Percentiles rank a stretch among this genome's conserved stretches.
phyloP scores from a whole-genome alignment of 495 filamentous ascomycete genomes.

The Aspergillus nidulans region DNA sequence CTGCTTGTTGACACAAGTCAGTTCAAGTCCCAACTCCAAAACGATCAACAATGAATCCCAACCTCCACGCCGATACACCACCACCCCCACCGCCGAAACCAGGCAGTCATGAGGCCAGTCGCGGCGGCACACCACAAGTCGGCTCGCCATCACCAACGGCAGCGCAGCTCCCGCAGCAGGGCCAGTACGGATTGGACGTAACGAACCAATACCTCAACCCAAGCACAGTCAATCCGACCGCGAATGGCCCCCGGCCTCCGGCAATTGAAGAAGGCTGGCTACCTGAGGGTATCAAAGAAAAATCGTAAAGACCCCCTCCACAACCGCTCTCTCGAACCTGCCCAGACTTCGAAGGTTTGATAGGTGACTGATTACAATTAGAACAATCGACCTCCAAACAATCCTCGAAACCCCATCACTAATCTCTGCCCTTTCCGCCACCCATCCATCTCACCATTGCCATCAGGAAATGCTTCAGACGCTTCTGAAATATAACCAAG shows the following conservation, averaged over 20 bases:
- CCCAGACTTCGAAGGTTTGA: neutral
- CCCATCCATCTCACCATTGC: constrained; percentile 53
- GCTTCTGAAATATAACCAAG: constrained; percentile 56
- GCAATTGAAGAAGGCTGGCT: constrained; percentile 56
- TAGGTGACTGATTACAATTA: constrained; percentile 35
- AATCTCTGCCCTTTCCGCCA: constrained; percentile 59
- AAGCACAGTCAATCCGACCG: constrained; percentile 11
- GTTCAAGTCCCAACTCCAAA: neutral
- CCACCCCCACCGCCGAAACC: constrained; percentile 72
- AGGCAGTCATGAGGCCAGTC: constrained; percentile 61
- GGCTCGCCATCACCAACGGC: constrained; percentile 27
- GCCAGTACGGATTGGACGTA: constrained; percentile 22
- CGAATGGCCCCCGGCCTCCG: constrained; percentile 29
- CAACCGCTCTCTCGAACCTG: neutral
- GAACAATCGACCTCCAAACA: constrained; percentile 58
- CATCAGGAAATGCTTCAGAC: constrained; percentile 51
- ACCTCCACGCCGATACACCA: constrained; percentile 49
- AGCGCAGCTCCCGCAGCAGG: constrained; percentile 24
- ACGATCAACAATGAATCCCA: constrained; percentile 23
- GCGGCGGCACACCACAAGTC: constrained; percentile 56
- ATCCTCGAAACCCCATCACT: constrained; percentile 57
- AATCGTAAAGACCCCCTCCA: constrained; percentile 52
- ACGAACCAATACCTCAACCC: constrained; percentile 15
- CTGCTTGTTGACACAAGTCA: constrained; percentile 3
- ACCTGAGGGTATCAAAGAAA: constrained; percentile 65